Conservation (phyloP, 768 basidiomycete species). For the Lentinula edodes region DNA sequence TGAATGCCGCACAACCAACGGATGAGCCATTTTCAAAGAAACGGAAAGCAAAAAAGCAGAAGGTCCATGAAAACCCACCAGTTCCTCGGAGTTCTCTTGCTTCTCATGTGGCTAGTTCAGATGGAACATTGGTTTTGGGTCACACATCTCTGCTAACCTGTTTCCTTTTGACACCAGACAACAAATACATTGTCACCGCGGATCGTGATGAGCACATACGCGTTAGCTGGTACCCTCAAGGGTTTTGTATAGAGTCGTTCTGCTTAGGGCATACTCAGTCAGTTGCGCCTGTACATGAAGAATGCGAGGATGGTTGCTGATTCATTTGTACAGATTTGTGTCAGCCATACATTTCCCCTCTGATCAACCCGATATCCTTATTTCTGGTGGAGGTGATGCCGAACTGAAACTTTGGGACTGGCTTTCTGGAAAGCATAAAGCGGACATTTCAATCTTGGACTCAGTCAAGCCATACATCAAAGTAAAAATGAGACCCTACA, state of each 20-base stretch:
- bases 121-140: slow-evolving; percentile 71
- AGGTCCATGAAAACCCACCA: slow-evolving; percentile 8
- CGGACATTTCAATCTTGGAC: slow-evolving; percentile 46
- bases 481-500: slow-evolving; percentile 26
- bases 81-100: slow-evolving; percentile 25
- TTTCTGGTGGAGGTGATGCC: slow-evolving; percentile 88
- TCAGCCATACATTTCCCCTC: slow-evolving; percentile 72
- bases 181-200: slow-evolving; percentile 76
- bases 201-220: slow-evolving; percentile 96
- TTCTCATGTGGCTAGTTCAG: slow-evolving; percentile 67
- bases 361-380: slow-evolving; percentile 39
- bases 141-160: slow-evolving; percentile 83
- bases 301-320: neutral
- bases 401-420: slow-evolving; percentile 77
- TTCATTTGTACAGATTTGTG: slow-evolving; percentile 55
- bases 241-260: slow-evolving; percentile 80
- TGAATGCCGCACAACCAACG: neutral
- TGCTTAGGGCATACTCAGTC: slow-evolving; percentile 84
- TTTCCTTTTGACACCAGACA: slow-evolving; percentile 62
- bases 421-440: slow-evolving; percentile 52
- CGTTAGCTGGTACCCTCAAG: slow-evolving; percentile 84
- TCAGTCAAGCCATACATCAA: slow-evolving; percentile 43
- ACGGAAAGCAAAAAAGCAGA: slow-evolving; percentile 15
- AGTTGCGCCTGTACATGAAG: slow-evolving; percentile 14
- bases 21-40: slow-evolving; percentile 17